Base-by-base conservation (phyloP, 768 basidiomycete species). In the Dentipellis fragilis region DNA sequence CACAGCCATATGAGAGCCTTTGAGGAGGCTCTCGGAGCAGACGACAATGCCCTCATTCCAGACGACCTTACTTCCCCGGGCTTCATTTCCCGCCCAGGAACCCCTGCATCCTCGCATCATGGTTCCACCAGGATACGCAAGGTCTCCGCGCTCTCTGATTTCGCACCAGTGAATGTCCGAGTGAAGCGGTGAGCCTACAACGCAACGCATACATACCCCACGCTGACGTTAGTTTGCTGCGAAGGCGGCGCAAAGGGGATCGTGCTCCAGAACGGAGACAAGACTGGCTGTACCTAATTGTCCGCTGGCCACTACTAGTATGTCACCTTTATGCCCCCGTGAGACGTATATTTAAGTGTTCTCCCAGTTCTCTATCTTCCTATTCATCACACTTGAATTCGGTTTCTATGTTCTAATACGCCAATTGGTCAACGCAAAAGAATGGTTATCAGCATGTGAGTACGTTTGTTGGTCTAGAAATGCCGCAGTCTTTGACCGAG, bases 341-440 rank as follows among this genome's bases (percentile, higher is more conserved):
- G n/a, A 4, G 37, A 12, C 34, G 29, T 34, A 6, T 22, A 42
- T 36, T 19, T 39, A 38, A 45, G 42, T 19, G 19, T 49, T 21
- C 50, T 40, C 45, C 17, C 59, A 96, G 93, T 67, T 76, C 57
- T 80, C 95, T 59, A 89, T 98, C 36, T 89, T 91, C 62, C 53
- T 84, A 5, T 80, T 96, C 69, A 96, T 98, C 55, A 76, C 81
- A 39, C 75, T 75, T 12, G 87, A 97, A 68, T 97, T 98, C 67
- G 77, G 88, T 12, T 68, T 87, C 23, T 99, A 99, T 63, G 80
- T 98, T 39, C 60, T 90, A 37, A 89, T 93, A 49, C 77, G 95
- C 14, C 95, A 99, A 67, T 64, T 95, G 16, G 96, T 99, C 45
- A 97, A 97, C 65, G 79, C 89, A 4, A 91, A 96, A 66, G 95